A percentile compares a stretch with the other conserved stretches of the same genome.
phyloP scores from a whole-genome alignment of 2,329 filamentous ascomycete species.

The Domatiomyces globalis region DNA sequence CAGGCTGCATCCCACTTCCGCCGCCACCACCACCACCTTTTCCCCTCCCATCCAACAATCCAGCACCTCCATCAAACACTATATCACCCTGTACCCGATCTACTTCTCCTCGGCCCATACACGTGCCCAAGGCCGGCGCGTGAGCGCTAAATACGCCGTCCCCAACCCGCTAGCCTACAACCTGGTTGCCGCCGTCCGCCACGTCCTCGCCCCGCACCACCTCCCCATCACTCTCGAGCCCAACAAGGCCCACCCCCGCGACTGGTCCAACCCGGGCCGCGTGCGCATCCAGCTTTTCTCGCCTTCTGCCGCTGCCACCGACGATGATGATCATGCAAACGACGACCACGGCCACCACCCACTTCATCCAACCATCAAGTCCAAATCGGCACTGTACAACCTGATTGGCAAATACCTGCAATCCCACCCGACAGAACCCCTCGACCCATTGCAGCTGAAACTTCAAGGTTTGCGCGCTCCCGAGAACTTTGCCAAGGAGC shows the following conservation, averaged over 20 bases:
- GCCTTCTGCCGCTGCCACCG: background rate
- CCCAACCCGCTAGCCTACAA: constrained; percentile 75
- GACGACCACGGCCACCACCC: constrained; percentile 39
- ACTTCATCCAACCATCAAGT: constrained; percentile 43
- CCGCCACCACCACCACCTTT: constrained; percentile 6
- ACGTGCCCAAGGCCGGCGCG: constrained; percentile 68
- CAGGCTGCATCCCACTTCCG: constrained; percentile 38
- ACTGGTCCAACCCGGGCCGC: constrained; percentile 92
- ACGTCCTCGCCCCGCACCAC: constrained; percentile 25
- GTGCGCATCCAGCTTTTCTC: constrained; percentile 56
- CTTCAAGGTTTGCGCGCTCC: constrained; percentile 59
- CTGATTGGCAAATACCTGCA: constrained; percentile 64
- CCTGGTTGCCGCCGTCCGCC: constrained; percentile 70
- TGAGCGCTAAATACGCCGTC: constrained; percentile 58
- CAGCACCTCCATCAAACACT: constrained; percentile 52
- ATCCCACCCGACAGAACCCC: constrained; percentile 61
- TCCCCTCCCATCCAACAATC: constrained; percentile 28
- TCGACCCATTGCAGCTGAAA: constrained; percentile 54
- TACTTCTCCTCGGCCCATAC: constrained; percentile 71
- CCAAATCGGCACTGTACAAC: constrained; percentile 77
- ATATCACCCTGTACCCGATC: constrained; percentile 82
- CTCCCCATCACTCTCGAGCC: constrained; percentile 61
- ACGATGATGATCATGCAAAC: constrained; percentile 26
- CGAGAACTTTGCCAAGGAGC: constrained; percentile 54
- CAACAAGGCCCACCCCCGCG: constrained; percentile 82